Base-by-base conservation (phyloP, 1,139 yeast genomes). In the Hansenula sp. region DNA sequence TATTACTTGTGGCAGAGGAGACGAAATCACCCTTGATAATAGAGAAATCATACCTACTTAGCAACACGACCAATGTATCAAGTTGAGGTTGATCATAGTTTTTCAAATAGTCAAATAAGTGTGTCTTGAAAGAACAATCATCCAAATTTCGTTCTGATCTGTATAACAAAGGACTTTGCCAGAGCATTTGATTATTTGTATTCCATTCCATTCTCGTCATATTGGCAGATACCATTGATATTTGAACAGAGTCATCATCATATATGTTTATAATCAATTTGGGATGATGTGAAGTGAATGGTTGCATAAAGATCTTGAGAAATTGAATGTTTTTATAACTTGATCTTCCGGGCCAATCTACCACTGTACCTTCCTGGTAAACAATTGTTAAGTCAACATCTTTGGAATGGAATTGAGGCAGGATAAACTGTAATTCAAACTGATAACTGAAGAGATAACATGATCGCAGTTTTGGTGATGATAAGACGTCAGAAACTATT, bases 261-360 rank as follows among this genome's bases (percentile, higher is more conserved):
- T 67, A 78, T 47, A 75, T 67, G 55, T 81, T 81, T 15, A 84
- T 63, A 72, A 83, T 79, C 76, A 83, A 67, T 54, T 84, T 84
- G 2, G 86, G 72, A 57, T 84, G 90, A 56, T 84, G 90, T 3
- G 83, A 72, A 1, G 68, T 46, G 47, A 44, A 67, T 3, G 60
- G 64, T 5, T 63, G 60, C 70, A 67, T 65, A 3, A 28, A 12
- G 11, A 65, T 52, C 25, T 54, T 50, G 2, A 55, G 43, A 3
- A 56, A 31, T 12, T 45, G 44, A 3, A 60, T 33, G 32, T 54
- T 57, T 38, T 18, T 49, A 34, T 18, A 59, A 48, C 5, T 46
- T 16, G 12, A 4, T n/a, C 47, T 33, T 29, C 36, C 3, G 0
- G 36, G 38, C 4, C 43, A 41, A 30, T 46, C 54, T 1, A 40